Base-by-base conservation (phyloP, 169 alveolate genomes). In the Cryptosporidium baileyi region DNA sequence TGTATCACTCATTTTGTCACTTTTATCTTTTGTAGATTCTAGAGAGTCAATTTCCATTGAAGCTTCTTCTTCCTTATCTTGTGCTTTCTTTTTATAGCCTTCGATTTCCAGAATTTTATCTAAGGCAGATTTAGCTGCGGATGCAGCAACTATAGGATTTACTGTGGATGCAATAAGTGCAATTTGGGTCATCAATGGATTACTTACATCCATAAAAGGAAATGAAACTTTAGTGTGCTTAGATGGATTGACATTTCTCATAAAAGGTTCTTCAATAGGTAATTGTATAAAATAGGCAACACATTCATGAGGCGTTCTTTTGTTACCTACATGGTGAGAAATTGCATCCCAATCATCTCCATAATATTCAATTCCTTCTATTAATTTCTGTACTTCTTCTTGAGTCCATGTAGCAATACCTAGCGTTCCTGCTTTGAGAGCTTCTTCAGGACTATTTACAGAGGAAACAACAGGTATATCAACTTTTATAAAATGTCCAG, bases 291-390 rank as follows among this genome's bases (percentile, higher is more conserved):
- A 90, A 19, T 90, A 89, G 3, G 80, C 88, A 36, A 90, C 80
- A 44, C 93, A 90, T 79, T 90, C 93, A 19, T 79, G 79, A 26
- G 91, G 90, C 7, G 93, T 89, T 40, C 61, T 61, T 1, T 81
- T 67, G 15, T 82, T 81, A 9, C 93, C 93, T 54, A 90, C 44
- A 38, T 90, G 80, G 28, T 89, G 51, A 3, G 88, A 63, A 19
- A 90, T 65, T 15, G 80, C 63, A 24, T 82, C 85, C 93, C 93
- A 90, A 61, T 90, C 92, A 30, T 80, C 67, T 4, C 93, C 92
- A 60, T 63, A 81, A 47, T 57, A 89, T 54, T 82, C 89, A 51
- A 90, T 82, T 6, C 89, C 92, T 74, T 89, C 91, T 9, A 74
- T 57, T 15, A 74, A 59, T 34, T 38, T 74, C 34, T 74, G 74